Base-by-base conservation (phyloP, 2,329 filamentous ascomycete species). In the Epichloe hybrida region DNA sequence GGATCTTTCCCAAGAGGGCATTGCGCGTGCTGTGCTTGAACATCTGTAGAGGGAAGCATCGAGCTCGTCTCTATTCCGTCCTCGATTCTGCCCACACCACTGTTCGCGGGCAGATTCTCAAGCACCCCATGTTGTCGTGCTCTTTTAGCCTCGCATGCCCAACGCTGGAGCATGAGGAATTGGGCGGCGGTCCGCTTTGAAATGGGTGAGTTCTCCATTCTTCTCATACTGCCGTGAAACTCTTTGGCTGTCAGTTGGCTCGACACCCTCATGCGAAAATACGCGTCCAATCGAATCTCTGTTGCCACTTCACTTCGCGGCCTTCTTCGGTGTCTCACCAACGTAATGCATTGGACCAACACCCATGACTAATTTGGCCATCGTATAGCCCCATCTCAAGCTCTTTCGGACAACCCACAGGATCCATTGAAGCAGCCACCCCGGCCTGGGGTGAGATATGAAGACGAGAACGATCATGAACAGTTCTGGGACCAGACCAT, bases 311-410 rank as follows among this genome's bases (percentile, higher is more conserved):
- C 23, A 23, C 38, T 42, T 40, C 17, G 46, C 52, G 31, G 35
- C 35, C n/a, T 27, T 46, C n/a, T 41, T 34, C n/a, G 40, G 34
- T 36, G 45, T 48, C 17, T 53, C 48, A 48, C 45, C 27, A 44
- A 41, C 20, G 23, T 23, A 46, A 44, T 39, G 31, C 40, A 13
- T 37, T 35, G n/a, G 20, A 46, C 20, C 36, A 20, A 42, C 40
- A 43, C 21, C 38, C 36, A 57, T 51, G 6, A 21, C 49, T 51
- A 50, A 50, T 48, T 38, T 42, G 15, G 15, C 37, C 8, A 11
- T 11, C 21, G 38, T 46, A 15, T 60, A 80, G 77, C 75, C 71
- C 74, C 75, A 71, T 78, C 76, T 66, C 76, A 79, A 72, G 71
- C 75, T 69, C 68, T 74, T 70, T 72, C 75, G 65, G 77, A 80